A percentile compares a stretch with the other conserved stretches of the same genome.
Conservation (phyloP, 2,329 filamentous ascomycete species). For the Talaromyces atroroseus region DNA sequence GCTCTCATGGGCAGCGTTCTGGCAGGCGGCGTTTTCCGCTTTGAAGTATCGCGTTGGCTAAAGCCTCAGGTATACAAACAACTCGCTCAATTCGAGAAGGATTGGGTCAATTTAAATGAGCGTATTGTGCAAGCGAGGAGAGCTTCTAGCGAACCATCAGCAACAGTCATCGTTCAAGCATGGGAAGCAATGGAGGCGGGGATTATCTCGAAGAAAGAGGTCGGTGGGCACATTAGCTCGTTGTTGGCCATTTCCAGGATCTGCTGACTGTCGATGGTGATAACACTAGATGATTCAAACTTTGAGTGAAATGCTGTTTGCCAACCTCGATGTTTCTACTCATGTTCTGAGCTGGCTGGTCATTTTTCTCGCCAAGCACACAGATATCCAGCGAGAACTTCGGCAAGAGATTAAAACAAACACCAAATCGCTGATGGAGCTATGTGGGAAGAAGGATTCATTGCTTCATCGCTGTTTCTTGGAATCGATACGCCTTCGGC, state of each 20-base stretch:
- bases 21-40: background rate
- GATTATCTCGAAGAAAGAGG: too few relatives aligned
- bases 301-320: conserved; percentile 44
- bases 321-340: conserved; percentile 45
- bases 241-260: too few relatives aligned
- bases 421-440: too few relatives aligned
- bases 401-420: background rate
- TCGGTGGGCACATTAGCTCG: too few relatives aligned
- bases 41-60: background rate
- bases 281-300: conserved; percentile 39
- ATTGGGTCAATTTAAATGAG: conserved; percentile 34
- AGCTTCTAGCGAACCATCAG: too few relatives aligned
- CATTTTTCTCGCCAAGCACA: conserved; percentile 29
- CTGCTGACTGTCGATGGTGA: too few relatives aligned
- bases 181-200: too few relatives aligned
- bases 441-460: background rate
- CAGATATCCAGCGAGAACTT: background rate
- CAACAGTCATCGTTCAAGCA: too few relatives aligned
- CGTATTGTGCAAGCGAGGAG: conserved; percentile 19
- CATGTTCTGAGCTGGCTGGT: conserved; percentile 42
- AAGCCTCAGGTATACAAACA: conserved; percentile 18
- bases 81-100: conserved; percentile 24
- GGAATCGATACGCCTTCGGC: conserved; percentile 18
- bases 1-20: background rate
- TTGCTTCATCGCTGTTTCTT: conserved; percentile 33